phyloP scores from a whole-genome alignment of 345 rosid species.

The Sapria himalayana region DNA sequence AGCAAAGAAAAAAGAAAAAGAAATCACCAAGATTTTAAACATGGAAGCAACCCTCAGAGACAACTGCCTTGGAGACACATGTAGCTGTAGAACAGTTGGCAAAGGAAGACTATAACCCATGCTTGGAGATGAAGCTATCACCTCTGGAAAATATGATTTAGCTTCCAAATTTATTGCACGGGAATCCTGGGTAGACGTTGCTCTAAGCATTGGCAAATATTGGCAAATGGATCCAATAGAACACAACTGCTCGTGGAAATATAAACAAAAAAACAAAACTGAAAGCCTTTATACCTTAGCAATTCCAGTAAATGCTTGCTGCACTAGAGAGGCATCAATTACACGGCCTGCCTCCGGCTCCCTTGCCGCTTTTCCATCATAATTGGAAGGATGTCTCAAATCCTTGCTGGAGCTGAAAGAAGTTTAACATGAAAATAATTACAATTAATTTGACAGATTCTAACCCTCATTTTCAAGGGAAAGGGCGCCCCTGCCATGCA shows the following conservation, averaged over 20 bases:
- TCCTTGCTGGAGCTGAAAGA: too few species aligned
- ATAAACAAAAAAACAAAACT: background rate
- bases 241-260: too few species aligned
- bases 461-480: too few species aligned
- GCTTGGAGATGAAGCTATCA: constrained; percentile 43
- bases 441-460: too few species aligned
- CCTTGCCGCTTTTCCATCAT: too few species aligned
- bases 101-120: constrained; percentile 18
- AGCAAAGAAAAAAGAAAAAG: constrained; percentile 1
- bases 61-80: constrained; percentile 32
- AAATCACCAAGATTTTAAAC: constrained; percentile 65
- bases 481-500: too few species aligned
- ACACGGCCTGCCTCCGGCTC: too few species aligned
- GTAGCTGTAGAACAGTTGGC: constrained; percentile 62
- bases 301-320: constrained; percentile 56
- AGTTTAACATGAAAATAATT: too few species aligned
- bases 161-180: constrained; percentile 27
- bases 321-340: constrained; percentile 77
- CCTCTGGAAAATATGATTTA: constrained; percentile 43
- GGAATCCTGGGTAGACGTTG: constrained; percentile 30
- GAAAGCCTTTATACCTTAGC: constrained; percentile 28
- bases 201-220: constrained; percentile 7
- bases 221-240: constrained; percentile 3
- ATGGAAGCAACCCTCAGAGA: constrained; percentile 78
- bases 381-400: too few species aligned